Conservation (phyloP, 768 basidiomycete genomes). For the Boletus pseudo-olivaceus region DNA sequence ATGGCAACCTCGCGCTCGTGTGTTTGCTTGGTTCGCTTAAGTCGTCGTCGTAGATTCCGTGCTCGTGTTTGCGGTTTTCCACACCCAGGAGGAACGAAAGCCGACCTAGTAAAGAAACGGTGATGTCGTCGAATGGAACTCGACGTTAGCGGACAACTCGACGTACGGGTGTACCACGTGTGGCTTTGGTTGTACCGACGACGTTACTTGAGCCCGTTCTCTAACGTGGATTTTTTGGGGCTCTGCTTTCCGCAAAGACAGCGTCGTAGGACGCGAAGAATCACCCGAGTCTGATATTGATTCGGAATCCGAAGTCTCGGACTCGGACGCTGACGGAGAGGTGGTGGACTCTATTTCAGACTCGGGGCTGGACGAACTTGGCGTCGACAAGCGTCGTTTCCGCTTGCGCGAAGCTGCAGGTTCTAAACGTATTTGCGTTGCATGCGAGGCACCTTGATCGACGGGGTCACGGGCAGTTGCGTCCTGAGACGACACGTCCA, state of each 20-base stretch:
- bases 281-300: constrained; percentile 17
- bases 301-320: constrained; percentile 17
- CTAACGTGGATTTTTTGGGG: constrained; percentile 11
- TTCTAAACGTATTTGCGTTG: not conserved
- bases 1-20: constrained; percentile 23
- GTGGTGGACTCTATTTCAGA: constrained; percentile 23
- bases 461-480: not conserved
- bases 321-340: constrained; percentile 19
- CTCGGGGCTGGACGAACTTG: constrained; percentile 18
- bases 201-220: constrained; percentile 7
- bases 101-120: constrained; percentile 4
- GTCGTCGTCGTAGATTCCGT: constrained; percentile 55
- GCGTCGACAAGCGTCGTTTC: constrained; percentile 19
- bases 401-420: constrained; percentile 17
- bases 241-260: constrained; percentile 1
- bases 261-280: not conserved
- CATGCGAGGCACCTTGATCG: not conserved
- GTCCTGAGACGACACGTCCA: not conserved
- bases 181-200: constrained; percentile 4
- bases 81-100: constrained; percentile 50
- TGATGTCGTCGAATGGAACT: not conserved
- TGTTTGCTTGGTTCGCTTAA: constrained; percentile 43
- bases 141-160: not conserved
- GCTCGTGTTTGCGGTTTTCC: constrained; percentile 56
- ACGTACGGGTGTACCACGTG: constrained; percentile 7